Percentiles rank a stretch among this genome's conserved stretches.
phyloP scores from a whole-genome alignment of 169 alveolate genomes.

The Cryptosporidium bovis region DNA sequence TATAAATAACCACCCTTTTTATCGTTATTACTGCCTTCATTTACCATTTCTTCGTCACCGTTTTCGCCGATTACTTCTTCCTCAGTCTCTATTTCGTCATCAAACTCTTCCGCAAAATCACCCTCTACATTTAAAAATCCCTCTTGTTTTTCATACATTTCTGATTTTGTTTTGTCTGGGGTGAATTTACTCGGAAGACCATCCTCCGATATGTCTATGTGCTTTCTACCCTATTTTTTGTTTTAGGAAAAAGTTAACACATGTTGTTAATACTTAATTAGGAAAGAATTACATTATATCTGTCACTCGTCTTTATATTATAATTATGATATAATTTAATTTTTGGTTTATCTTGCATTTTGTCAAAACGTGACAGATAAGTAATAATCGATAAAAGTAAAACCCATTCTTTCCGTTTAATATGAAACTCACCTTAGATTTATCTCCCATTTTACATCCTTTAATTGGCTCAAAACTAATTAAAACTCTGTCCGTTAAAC shows the following conservation, averaged over 20 bases:
- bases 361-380: background rate
- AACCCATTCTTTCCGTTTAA: background rate
- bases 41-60: background rate
- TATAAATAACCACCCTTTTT: too few relatives aligned
- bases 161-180: slow-evolving; percentile 19
- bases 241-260: background rate
- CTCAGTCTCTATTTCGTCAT: slow-evolving; percentile 59
- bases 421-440: slow-evolving; percentile 22
- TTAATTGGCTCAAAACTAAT: too few relatives aligned
- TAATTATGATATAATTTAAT: too few relatives aligned
- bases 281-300: background rate
- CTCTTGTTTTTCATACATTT: slow-evolving; percentile 34
- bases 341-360: too few relatives aligned
- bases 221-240: slow-evolving; percentile 37
- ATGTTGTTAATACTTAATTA: background rate
- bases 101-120: slow-evolving; percentile 63
- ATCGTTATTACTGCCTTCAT: background rate
- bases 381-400: background rate
- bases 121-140: slow-evolving; percentile 44
- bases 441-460: slow-evolving; percentile 4
- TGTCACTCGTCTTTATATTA: too few relatives aligned
- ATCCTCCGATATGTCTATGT: slow-evolving; percentile 19
- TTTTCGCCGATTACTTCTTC: slow-evolving; percentile 10
- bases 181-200: slow-evolving; percentile 50
- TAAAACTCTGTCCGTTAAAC: too few relatives aligned